Base-by-base conservation (phyloP, 148 eudicot genomes). In the Simmondsia chinensis region DNA sequence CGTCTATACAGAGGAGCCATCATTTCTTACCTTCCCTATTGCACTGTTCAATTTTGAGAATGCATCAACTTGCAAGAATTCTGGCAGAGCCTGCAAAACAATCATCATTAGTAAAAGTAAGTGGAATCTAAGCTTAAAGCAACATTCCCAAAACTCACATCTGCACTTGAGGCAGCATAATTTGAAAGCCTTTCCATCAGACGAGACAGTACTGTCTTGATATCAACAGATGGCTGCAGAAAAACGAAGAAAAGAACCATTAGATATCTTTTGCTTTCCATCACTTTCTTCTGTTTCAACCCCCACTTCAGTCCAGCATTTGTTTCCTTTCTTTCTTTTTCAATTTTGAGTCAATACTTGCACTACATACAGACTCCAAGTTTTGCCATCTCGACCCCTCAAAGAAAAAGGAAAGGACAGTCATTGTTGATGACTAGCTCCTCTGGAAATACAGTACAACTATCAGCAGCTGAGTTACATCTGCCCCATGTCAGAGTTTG, bases 31-130 rank as follows among this genome's bases (percentile, higher is more conserved):
- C 95, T 91, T 77, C 43, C 89, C 99, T 50, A 91, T 91, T 52
- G 94, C 80, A 69, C 47, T 79, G 69, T 75, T 91, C 45, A 91
- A 54, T 63, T 86, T 91, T 21, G 94, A 77, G 78, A 91, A 91
- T 38, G 99, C 95, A 66, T 91, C 95, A 49, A 91, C 99, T 75
- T 85, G 99, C 49, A 85, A 73, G 63, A 91, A 85, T 68, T 85
- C 89, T 37, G 99, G 99, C 43, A 91, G 69, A 26, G 82, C 83
- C 99, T 91, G 83, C 71, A 82, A 39, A n/a, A 49, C 48, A 38
- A 45, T 52, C 41, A 22, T 47, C 39, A 28, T 56, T 8, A 68
- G 48, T 33, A 39, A 30, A 26, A 23, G 11, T 41, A 5, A 14
- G 13, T 1, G 20, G 26, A 49, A 32, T 6, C 16, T 28, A 29